phyloP scores from a whole-genome alignment of 2,329 filamentous ascomycete genomes.

The Metarhizium robertsii region DNA sequence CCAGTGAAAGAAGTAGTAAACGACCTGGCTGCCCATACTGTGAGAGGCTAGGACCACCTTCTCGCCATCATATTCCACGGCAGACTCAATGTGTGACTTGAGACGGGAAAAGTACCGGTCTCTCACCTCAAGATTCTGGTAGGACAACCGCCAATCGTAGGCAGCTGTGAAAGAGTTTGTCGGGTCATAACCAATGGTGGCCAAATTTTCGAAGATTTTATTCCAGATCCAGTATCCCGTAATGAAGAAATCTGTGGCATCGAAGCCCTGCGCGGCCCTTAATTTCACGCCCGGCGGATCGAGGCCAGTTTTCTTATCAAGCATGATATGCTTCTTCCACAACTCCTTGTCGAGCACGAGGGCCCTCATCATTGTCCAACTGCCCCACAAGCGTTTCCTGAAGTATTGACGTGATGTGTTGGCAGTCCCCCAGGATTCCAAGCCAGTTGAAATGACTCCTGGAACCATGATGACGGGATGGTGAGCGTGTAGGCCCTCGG shows the following conservation, averaged over 20 bases:
- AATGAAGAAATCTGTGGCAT: constrained; percentile 93
- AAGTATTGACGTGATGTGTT: constrained; percentile 84
- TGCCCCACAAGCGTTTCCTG: constrained; percentile 89
- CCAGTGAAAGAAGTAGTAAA: constrained; percentile 75
- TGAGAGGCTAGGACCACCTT: constrained; percentile 86
- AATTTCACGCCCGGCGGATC: constrained; percentile 88
- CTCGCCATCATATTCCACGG: constrained; percentile 58
- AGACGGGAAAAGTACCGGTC: constrained; percentile 92
- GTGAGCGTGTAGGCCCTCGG: constrained; percentile 70
- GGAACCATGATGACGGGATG: constrained; percentile 96
- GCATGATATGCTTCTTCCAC: constrained; percentile 96
- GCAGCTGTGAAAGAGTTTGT: constrained; percentile 60
- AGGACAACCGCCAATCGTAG: constrained; percentile 90
- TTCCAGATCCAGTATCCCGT: constrained; percentile 98
- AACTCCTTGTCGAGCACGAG: constrained; percentile 84
- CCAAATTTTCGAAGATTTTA: constrained; percentile 95
- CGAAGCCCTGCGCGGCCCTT: constrained; percentile 89
- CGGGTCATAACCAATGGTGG: constrained; percentile 92
- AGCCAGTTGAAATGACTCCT: constrained; percentile 91
- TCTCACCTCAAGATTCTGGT: constrained; percentile 76
- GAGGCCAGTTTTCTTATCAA: constrained; percentile 82
- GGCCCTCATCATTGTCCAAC: constrained; percentile 98
- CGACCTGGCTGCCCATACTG: constrained; percentile 94
- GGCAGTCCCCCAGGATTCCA: constrained; percentile 93
- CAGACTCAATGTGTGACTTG: constrained; percentile 84